phyloP scores from a whole-genome alignment of 108 stramenopile species.

The Nitzschia inconspicua region DNA sequence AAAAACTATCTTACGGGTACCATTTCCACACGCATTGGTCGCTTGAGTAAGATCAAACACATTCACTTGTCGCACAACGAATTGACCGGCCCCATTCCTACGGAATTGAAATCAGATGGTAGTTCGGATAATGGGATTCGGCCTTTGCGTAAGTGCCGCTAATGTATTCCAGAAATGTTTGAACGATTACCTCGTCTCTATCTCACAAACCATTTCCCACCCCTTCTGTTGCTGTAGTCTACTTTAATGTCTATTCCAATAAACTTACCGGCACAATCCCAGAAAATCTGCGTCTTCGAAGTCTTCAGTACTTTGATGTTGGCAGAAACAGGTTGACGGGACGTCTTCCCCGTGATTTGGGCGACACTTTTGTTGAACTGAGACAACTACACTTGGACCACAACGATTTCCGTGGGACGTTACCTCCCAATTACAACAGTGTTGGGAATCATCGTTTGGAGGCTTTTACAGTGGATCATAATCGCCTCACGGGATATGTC shows the following conservation, averaged over 20 bases:
- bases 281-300: conserved; percentile 10
- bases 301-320: conserved; percentile 38
- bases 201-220: background rate
- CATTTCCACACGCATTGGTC: conserved; percentile 9
- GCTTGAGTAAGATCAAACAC: conserved; percentile 2
- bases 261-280: conserved; percentile 39
- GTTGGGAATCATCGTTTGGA: conserved; percentile 43
- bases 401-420: conserved; percentile 39
- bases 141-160: conserved; percentile 3
- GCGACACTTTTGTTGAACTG: conserved; percentile 14
- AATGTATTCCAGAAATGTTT: background rate
- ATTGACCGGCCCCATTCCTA: conserved; percentile 21
- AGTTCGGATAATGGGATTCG: conserved; percentile 13
- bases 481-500: conserved; percentile 33
- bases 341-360: conserved; percentile 28
- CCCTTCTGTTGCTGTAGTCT: conserved; percentile 14
- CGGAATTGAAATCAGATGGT: conserved; percentile 12
- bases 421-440: conserved; percentile 27
- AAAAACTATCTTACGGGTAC: conserved; percentile 25
- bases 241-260: conserved; percentile 33
- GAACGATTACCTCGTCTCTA: background rate
- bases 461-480: conserved; percentile 29
- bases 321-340: conserved; percentile 39
- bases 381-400: conserved; percentile 43
- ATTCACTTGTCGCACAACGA: conserved; percentile 19